Percentiles rank a stretch among this genome's conserved stretches.
These are phyloP conservation scores for Calonectria crousiana DNA, from an alignment of 2,329 filamentous ascomycete genomes.

Conservation along the genomic window DNA sequence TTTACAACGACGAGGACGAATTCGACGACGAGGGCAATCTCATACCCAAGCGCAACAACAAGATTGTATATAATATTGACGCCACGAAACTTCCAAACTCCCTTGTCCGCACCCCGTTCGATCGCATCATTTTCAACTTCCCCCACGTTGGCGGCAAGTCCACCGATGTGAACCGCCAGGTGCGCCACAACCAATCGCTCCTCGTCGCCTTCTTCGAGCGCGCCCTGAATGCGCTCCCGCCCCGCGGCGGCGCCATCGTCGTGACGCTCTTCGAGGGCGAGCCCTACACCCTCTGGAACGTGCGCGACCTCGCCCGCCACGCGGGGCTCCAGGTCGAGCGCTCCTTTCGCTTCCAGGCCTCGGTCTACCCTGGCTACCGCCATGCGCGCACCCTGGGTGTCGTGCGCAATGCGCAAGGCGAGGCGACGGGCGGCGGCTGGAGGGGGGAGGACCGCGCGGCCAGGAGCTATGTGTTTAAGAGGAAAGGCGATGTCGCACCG, in stretches of 20 bases:
- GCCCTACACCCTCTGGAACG: constrained; percentile 96
- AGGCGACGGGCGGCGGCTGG: constrained; percentile 56
- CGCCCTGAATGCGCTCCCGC: constrained; percentile 54
- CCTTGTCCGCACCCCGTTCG: constrained; percentile 66
- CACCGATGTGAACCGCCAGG: constrained; percentile 94
- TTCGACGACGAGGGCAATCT: constrained; percentile 30
- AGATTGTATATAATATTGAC: constrained; percentile 73
- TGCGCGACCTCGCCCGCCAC: constrained; percentile 87
- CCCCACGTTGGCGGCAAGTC: constrained; percentile 93
- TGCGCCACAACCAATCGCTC: constrained; percentile 88
- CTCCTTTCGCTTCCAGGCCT: constrained; percentile 77
- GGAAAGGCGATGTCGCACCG: constrained; percentile 63
- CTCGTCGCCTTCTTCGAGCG: constrained; percentile 76
- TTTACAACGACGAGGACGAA: constrained; percentile 36
- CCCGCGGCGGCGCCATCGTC: constrained; percentile 72
- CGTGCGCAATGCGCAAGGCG: constrained; percentile 61
- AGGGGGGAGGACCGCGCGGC: constrained; percentile 58
- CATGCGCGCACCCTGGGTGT: constrained; percentile 81
- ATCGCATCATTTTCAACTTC: constrained; percentile 94
- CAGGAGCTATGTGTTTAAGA: constrained; percentile 72
- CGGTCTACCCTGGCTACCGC: constrained; percentile 78
- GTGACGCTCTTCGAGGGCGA: constrained; percentile 93
- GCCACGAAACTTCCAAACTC: constrained; percentile 70
- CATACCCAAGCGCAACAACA: constrained; percentile 42
- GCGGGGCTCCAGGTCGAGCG: constrained; percentile 76